Conservation (phyloP, 441 rosid species). For the Aleurites moluccanus region DNA sequence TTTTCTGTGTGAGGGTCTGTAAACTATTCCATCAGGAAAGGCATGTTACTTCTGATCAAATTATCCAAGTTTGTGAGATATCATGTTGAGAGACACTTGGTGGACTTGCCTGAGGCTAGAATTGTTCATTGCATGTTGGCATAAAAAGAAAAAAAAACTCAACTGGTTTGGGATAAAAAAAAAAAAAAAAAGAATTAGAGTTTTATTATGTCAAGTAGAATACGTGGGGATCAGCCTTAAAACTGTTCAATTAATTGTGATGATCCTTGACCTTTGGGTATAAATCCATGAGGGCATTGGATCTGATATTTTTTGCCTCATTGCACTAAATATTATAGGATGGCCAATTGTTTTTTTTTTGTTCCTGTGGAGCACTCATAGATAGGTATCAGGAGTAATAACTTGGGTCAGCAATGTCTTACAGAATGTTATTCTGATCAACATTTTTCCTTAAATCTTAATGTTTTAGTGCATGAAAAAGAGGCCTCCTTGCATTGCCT, state of each 20-base stretch:
- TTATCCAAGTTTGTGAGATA: neutral
- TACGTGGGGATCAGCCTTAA: neutral
- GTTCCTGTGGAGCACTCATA: neutral
- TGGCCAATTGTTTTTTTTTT: neutral
- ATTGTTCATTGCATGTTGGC: neutral
- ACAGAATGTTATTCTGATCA: neutral
- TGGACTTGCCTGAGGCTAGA: conserved; percentile 11
- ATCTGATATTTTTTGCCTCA: conserved; percentile 1
- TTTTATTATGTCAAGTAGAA: neutral
- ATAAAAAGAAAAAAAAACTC: neutral
- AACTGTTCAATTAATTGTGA: neutral
- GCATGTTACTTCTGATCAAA: neutral
- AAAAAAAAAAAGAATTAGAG: neutral
- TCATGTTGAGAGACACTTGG: neutral
- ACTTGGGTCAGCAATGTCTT: neutral
- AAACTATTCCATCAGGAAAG: neutral
- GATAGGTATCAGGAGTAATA: neutral
- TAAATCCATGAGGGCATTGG: neutral
- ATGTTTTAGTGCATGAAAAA: neutral
- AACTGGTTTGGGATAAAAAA: neutral
- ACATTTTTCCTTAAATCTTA: conserved; percentile 3
- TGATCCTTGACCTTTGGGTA: neutral
- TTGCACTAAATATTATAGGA: neutral
- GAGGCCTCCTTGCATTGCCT: neutral
- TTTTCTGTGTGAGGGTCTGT: neutral